Percentiles rank a stretch among this genome's conserved stretches.
These are phyloP conservation scores for Pinus taeda DNA, from an alignment of 75 land plant genomes.

Conservation along the genomic window DNA sequence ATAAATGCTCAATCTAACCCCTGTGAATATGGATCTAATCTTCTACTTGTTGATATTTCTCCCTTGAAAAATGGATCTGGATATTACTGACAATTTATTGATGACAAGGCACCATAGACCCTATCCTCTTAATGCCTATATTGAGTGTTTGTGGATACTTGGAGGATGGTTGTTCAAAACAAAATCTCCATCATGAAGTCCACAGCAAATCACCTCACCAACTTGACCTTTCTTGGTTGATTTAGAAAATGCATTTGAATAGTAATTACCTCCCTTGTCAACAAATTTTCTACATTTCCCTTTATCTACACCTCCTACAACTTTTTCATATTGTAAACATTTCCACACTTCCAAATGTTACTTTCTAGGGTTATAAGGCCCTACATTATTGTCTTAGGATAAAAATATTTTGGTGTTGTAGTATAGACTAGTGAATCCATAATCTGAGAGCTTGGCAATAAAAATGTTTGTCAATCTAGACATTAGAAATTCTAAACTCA, in stretches of 20 bases:
- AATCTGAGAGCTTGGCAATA: no score
- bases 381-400: no score
- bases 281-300: constrained; percentile 32
- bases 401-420: no score
- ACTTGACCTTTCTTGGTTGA: constrained; percentile 38
- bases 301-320: constrained; percentile 67
- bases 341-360: constrained; percentile 79
- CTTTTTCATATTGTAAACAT: constrained; percentile 37
- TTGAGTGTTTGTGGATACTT: constrained; percentile 84
- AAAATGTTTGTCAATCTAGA: no score
- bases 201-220: constrained; percentile 69
- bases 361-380: no score
- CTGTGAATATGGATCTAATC: no score
- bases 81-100: no score
- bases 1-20: no score
- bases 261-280: constrained; percentile 36
- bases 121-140: constrained; percentile 69
- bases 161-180: constrained; percentile 88
- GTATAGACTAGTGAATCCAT: no score
- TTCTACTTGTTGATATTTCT: no score
- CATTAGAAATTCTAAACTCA: no score
- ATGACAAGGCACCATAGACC: constrained; percentile 49
- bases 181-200: constrained; percentile 78
- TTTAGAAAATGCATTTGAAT: constrained; percentile 38
- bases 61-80: no score